Evolutionary conservation across 2,329 filamentous ascomycete genomes (phyloP), one percentile per base, ranked within the genome.

Genomic region (Monosporascus sp.): DNA sequence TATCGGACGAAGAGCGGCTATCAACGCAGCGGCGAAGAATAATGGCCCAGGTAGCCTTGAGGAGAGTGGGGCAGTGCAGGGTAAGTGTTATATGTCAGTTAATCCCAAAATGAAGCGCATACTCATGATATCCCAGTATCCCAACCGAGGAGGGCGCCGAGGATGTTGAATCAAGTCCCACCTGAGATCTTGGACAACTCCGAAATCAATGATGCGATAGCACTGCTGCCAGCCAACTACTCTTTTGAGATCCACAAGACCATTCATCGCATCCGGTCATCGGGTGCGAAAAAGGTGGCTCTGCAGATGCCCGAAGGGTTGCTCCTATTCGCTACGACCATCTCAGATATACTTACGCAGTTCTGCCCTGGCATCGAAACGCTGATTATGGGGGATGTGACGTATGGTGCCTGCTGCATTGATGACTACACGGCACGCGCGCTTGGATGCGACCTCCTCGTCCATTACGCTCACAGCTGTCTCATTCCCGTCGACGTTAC

Each of bases 211-310:
- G 87, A 85, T 45, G 94, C 94, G 3, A 91, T 97, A 54, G 79
- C 84, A 6, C 81, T 99, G 35, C 83, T 99, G 2, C 94, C 94
- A 1, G 76, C 83, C n/a, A 99, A 99, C 76, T 99, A 99, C 79
- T 93, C 89, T 63, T 99, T 99, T 69, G 94, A 99, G 75, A 91
- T 99, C 52, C 94, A 90, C 68, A 99, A 99, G 75, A 99, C 94
- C 8, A 95, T 99, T 64, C 91, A 97, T 72, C 85, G 93, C 47
- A 92, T 99, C 69, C 87, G 90, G 45, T 87, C 86, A 1, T 84
- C 87, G 8, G 84, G 82, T 8, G 86, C 92, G 2, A 93, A 85
- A 67, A 88, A 86, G 60, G 85, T 99, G 2, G 95, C 93, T 0
- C 78, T 99, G n/a, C 94, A 99, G 71, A 94, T 99, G 78, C 94